These are phyloP conservation scores for Plasmodium reichenowi DNA, from an alignment of 169 alveolate genomes.

Conservation along the genomic window DNA sequence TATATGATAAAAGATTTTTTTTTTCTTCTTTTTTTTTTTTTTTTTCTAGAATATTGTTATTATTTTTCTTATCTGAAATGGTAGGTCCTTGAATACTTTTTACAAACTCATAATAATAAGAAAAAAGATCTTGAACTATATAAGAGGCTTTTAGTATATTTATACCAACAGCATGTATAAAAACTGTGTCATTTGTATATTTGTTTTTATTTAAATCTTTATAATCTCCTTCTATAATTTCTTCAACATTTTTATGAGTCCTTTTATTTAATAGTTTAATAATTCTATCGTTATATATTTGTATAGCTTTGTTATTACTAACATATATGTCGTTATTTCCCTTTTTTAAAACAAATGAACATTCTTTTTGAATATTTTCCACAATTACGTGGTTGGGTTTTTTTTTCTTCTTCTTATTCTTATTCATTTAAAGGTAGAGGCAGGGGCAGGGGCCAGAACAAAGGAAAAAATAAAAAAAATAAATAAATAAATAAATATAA, in stretches of 20 bases:
- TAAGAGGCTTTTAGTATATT: slow-evolving; percentile 45
- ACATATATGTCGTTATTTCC: slow-evolving; percentile 38
- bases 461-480: too few species aligned
- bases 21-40: not conserved
- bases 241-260: slow-evolving; percentile 10
- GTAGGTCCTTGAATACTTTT: not conserved
- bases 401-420: slow-evolving; percentile 17
- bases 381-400: slow-evolving; percentile 17
- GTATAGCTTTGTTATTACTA: slow-evolving; percentile 20
- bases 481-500: too few species aligned
- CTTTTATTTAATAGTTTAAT: slow-evolving; percentile 20
- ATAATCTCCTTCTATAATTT: slow-evolving; percentile 42
- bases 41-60: not conserved
- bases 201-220: not conserved
- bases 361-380: slow-evolving; percentile 49
- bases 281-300: slow-evolving; percentile 22
- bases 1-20: not conserved
- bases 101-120: slow-evolving; percentile 23
- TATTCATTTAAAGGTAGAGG: not conserved
- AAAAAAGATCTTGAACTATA: slow-evolving; percentile 32
- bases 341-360: slow-evolving; percentile 17
- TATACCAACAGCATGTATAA: slow-evolving; percentile 43
- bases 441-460: too few species aligned
- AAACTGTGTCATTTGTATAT: not conserved
- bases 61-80: not conserved